Percentiles rank a stretch among this genome's conserved stretches.
Evolutionary conservation across 306 rosid genomes (phyloP).

Genomic region (Nissolia schottii): DNA sequence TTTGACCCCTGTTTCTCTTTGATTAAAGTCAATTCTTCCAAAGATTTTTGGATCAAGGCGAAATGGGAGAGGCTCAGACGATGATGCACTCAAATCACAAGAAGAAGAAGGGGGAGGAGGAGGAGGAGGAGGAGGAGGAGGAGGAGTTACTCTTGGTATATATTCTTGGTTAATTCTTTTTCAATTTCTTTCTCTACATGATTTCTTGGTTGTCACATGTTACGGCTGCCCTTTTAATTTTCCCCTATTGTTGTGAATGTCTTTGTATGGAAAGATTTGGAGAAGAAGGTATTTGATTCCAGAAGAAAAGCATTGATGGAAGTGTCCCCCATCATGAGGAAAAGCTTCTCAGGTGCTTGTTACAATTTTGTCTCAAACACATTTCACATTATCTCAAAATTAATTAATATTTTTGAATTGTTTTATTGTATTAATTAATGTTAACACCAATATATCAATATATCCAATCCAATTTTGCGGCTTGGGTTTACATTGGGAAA

Average conservation of each 20-base stretch:
- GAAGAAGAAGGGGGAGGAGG: conserved; percentile 41
- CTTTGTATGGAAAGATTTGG: conserved; percentile 34
- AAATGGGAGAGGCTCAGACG: conserved; percentile 49
- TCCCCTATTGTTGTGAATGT: neutral
- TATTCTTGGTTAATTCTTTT: neutral
- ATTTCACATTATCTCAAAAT: neutral
- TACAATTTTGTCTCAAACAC: too few relatives aligned
- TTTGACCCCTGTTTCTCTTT: neutral
- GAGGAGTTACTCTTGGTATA: conserved; percentile 47
- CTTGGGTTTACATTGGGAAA: conserved; percentile 1
- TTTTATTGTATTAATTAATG: neutral
- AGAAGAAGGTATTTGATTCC: conserved; percentile 44
- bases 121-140: too few relatives aligned
- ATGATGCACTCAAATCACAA: conserved; percentile 34
- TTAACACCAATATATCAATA: neutral
- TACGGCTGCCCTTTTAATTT: neutral
- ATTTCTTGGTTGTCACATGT: neutral
- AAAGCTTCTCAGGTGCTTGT: conserved; percentile 61
- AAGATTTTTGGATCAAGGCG: conserved; percentile 70
- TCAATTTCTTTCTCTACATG: neutral
- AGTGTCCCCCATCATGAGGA: conserved; percentile 40
- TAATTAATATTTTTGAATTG: neutral
- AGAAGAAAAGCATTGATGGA: conserved; percentile 53
- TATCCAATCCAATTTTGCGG: neutral
- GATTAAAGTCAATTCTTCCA: conserved; percentile 60